phyloP scores from a whole-genome alignment of 2,329 filamentous ascomycete species.

The Botrytis byssoidea region DNA sequence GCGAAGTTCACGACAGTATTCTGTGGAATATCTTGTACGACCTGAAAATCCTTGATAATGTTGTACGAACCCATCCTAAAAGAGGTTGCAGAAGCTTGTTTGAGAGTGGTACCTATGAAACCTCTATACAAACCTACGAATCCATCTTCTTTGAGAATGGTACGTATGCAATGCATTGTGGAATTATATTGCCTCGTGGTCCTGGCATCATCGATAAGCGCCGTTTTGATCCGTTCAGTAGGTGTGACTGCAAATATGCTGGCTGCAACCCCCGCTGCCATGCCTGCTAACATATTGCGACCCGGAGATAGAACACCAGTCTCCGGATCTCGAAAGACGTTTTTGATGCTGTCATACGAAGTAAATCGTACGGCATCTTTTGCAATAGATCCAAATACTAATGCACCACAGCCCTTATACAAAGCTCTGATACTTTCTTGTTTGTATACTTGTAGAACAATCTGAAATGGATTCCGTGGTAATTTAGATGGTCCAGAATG shows the following conservation, averaged over 20 bases:
- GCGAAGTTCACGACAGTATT: constrained; percentile 56
- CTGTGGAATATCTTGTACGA: constrained; percentile 35
- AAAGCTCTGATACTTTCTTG: constrained; percentile 57
- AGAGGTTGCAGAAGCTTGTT: constrained; percentile 49
- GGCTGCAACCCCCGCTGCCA: constrained; percentile 61
- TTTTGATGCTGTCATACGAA: constrained; percentile 64
- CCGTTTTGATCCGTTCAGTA: constrained; percentile 67
- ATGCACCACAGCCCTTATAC: constrained; percentile 38
- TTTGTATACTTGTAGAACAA: constrained; percentile 54
- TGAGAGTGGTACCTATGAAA: constrained; percentile 47
- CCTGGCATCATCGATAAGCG: constrained; percentile 44
- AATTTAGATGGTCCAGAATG: constrained; percentile 41
- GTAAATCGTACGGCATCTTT: constrained; percentile 68
- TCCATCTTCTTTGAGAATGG: constrained; percentile 44
- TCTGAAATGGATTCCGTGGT: constrained; percentile 55
- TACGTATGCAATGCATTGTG: constrained; percentile 39
- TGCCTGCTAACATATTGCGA: constrained; percentile 61
- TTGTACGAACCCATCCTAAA: constrained; percentile 46
- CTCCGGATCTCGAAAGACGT: constrained; percentile 57
- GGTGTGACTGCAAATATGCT: constrained; percentile 65
- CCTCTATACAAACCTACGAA: constrained; percentile 47
- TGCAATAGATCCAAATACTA: constrained; percentile 42
- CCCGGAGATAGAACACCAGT: constrained; percentile 55
- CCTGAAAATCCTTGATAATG: constrained; percentile 48
- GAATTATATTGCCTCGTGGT: constrained; percentile 34